Percentiles rank a stretch among this genome's conserved stretches.
These are phyloP conservation scores for Fusarium protoensiforme DNA, from an alignment of 2,329 filamentous ascomycete species.

Conservation along the genomic window DNA sequence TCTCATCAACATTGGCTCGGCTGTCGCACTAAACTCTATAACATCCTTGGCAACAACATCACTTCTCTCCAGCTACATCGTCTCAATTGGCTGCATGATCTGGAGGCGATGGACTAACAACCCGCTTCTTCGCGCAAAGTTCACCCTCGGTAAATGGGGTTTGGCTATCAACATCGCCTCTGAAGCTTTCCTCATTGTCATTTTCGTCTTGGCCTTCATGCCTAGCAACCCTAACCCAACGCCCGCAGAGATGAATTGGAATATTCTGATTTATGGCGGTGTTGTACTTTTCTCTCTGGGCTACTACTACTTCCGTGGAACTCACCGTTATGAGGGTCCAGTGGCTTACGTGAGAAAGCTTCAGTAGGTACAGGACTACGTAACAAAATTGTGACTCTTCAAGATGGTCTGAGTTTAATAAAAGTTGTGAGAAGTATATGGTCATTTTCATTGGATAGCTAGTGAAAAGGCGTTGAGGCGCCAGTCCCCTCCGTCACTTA, in stretches of 20 bases:
- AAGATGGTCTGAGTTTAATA: too few species aligned
- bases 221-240: constrained; percentile 31
- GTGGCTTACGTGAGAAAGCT: constrained; percentile 30
- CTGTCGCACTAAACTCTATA: constrained; percentile 30
- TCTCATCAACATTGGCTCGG: constrained; percentile 37
- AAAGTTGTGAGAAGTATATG: too few species aligned
- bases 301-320: constrained; percentile 32
- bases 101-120: constrained; percentile 29
- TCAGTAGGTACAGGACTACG: background rate
- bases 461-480: too few species aligned
- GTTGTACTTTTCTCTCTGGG: constrained; percentile 14
- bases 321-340: constrained; percentile 29
- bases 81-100: constrained; percentile 38
- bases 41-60: constrained; percentile 33
- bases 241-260: constrained; percentile 36
- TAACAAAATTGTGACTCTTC: too few species aligned
- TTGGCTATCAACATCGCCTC: constrained; percentile 31
- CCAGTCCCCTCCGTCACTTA: too few species aligned
- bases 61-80: constrained; percentile 35
- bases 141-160: constrained; percentile 31
- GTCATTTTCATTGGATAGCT: too few species aligned
- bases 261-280: constrained; percentile 24
- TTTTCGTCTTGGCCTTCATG: constrained; percentile 38
- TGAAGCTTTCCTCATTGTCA: constrained; percentile 26
- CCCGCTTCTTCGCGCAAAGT: constrained; percentile 28